These are phyloP conservation scores for Pseudocercospora ulei DNA, from an alignment of 2,329 filamentous ascomycete species.

Conservation along the genomic window DNA sequence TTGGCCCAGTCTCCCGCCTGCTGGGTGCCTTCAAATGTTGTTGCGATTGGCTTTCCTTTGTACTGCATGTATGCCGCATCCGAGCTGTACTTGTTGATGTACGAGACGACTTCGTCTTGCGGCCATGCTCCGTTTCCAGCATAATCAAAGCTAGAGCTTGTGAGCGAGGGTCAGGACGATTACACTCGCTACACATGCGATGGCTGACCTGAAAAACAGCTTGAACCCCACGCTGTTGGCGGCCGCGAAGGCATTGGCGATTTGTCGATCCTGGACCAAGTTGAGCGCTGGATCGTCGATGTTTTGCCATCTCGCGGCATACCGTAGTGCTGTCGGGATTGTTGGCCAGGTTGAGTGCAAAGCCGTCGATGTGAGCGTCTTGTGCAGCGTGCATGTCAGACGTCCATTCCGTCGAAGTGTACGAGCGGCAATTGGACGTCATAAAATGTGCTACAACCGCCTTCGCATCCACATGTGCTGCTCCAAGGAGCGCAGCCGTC, in stretches of 20 bases:
- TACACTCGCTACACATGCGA: no score
- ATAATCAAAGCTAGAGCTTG: conserved; percentile 47
- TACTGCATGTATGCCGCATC: conserved; percentile 43
- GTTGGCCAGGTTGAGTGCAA: conserved; percentile 45
- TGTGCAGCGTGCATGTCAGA: conserved; percentile 18
- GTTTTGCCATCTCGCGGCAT: not conserved
- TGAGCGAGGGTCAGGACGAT: not conserved
- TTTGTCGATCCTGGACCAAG: conserved; percentile 37
- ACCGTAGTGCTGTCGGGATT: conserved; percentile 29
- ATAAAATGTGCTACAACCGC: conserved; percentile 17
- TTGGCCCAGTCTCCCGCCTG: conserved; percentile 39
- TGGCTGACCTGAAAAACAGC: conserved; percentile 44
- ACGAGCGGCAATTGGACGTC: conserved; percentile 15
- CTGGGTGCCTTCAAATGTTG: conserved; percentile 45
- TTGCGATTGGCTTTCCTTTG: conserved; percentile 45
- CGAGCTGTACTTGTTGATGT: conserved; percentile 41
- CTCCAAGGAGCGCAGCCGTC: conserved; percentile 12
- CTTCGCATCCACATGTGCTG: conserved; percentile 12
- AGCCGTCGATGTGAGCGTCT: conserved; percentile 38
- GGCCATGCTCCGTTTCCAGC: conserved; percentile 39
- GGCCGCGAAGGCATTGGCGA: conserved; percentile 42
- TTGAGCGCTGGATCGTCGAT: not conserved
- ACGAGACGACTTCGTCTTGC: conserved; percentile 36
- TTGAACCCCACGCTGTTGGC: conserved; percentile 38
- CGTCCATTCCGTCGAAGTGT: conserved; percentile 13